Evolutionary conservation across 192 early-diverging fungal genomes (phyloP).

Genomic region (Oehlia diaphana): DNA sequence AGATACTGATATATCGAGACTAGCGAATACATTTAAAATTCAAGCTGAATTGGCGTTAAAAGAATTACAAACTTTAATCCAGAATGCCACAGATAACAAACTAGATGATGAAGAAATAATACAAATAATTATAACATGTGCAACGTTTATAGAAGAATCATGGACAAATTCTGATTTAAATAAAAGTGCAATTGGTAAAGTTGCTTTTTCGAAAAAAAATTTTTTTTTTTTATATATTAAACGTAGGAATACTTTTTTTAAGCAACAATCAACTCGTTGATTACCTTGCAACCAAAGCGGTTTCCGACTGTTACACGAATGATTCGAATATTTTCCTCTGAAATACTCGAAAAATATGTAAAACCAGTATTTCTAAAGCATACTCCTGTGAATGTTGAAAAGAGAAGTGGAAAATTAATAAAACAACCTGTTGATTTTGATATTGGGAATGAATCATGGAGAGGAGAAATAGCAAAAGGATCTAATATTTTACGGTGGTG

Average conservation of each 20-base stretch:
- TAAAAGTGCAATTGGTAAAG: neutral
- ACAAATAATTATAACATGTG: neutral
- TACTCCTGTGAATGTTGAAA: neutral
- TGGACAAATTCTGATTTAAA: neutral
- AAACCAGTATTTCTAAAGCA: constrained; percentile 2
- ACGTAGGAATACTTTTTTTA: neutral
- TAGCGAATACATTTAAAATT: neutral
- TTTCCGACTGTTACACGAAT: neutral
- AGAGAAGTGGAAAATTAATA: neutral
- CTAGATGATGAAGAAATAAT: neutral
- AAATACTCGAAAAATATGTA: constrained; percentile 12
- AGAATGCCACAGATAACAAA: neutral
- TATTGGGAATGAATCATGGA: neutral
- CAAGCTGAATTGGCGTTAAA: neutral
- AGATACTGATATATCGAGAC: neutral
- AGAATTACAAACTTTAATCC: neutral
- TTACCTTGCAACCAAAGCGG: neutral
- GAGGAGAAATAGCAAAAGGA: constrained; percentile 1
- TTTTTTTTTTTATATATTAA: too few species aligned
- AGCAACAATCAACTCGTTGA: neutral
- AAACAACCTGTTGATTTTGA: neutral
- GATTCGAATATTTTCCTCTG: neutral
- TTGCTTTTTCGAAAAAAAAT: neutral
- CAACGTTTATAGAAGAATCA: neutral
- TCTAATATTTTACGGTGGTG: neutral